Evolutionary conservation across 73 alveolate genomes (phyloP).

Genomic region (Uronychia setigera): DNA sequence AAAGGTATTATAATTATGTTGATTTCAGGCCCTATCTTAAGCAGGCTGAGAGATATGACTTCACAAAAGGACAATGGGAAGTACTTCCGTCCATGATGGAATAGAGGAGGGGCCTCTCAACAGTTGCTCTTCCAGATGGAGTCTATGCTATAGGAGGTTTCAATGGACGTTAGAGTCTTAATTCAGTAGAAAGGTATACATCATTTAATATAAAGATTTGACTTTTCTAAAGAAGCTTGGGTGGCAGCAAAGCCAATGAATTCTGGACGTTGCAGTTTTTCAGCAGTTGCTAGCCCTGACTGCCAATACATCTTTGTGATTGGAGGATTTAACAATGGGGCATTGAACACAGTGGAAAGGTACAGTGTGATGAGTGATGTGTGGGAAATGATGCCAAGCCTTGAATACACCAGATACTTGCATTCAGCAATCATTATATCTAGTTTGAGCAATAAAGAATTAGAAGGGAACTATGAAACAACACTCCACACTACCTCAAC

Average conservation of each 20-base stretch:
- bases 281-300: constrained; percentile 77
- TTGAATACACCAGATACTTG: constrained; percentile 77
- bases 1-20: constrained; percentile 22
- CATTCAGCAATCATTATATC: constrained; percentile 59
- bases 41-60: constrained; percentile 78
- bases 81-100: constrained; percentile 76
- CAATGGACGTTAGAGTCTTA: too few species aligned
- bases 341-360: constrained; percentile 82
- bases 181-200: constrained; percentile 78
- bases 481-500: too few species aligned
- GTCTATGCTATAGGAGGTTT: constrained; percentile 92
- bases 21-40: constrained; percentile 59
- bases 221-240: constrained; percentile 76
- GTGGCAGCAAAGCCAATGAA: constrained; percentile 68
- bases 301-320: constrained; percentile 75
- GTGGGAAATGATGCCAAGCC: constrained; percentile 73
- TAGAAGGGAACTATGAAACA: too few species aligned
- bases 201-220: too few species aligned
- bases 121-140: constrained; percentile 88
- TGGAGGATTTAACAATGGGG: constrained; percentile 84
- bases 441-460: too few species aligned
- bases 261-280: constrained; percentile 71
- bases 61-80: constrained; percentile 71
- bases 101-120: constrained; percentile 86
- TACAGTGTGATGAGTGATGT: constrained; percentile 40